Percentiles rank a stretch among this genome's conserved stretches.
These are phyloP conservation scores for Oxytropis ochrocephala DNA, from an alignment of 306 rosid species.

Conservation along the genomic window DNA sequence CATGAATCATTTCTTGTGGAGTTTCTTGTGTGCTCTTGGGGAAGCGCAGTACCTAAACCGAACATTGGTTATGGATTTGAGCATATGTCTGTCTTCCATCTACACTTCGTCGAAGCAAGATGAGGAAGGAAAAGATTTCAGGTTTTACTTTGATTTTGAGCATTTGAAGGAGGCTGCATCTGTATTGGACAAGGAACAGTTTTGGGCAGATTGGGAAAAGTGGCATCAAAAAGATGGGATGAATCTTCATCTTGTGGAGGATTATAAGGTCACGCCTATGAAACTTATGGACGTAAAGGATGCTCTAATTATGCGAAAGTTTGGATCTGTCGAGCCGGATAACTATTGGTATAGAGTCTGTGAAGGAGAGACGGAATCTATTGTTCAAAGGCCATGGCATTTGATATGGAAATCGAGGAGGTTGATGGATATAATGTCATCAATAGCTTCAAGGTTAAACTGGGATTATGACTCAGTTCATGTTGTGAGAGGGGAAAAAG, in stretches of 20 bases:
- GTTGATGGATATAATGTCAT: conserved; percentile 87
- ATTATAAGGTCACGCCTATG: conserved; percentile 76
- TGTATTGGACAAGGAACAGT: conserved; percentile 79
- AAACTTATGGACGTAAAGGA: conserved; percentile 65
- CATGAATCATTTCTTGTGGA: conserved; percentile 96
- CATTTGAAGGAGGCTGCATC: conserved; percentile 87
- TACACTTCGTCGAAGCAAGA: conserved; percentile 68
- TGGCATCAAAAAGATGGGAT: conserved; percentile 73
- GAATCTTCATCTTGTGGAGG: conserved; percentile 76
- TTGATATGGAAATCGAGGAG: conserved; percentile 92
- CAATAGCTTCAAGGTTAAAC: conserved; percentile 69
- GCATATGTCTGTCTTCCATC: conserved; percentile 78
- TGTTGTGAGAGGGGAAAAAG: conserved; percentile 92
- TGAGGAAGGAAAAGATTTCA: conserved; percentile 95
- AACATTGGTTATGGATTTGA: conserved; percentile 93
- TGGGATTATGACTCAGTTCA: conserved; percentile 95
- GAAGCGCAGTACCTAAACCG: conserved; percentile 98
- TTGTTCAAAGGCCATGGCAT: conserved; percentile 91
- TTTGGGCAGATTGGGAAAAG: conserved; percentile 85
- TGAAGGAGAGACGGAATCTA: conserved; percentile 91
- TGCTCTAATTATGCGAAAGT: conserved; percentile 82
- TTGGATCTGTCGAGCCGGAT: conserved; percentile 87
- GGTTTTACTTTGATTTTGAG: conserved; percentile 96
- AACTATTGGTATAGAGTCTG: conserved; percentile 96
- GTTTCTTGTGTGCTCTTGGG: conserved; percentile 96